Base-by-base conservation (phyloP, 306 rosid genomes). In the Sophora flavescens region DNA sequence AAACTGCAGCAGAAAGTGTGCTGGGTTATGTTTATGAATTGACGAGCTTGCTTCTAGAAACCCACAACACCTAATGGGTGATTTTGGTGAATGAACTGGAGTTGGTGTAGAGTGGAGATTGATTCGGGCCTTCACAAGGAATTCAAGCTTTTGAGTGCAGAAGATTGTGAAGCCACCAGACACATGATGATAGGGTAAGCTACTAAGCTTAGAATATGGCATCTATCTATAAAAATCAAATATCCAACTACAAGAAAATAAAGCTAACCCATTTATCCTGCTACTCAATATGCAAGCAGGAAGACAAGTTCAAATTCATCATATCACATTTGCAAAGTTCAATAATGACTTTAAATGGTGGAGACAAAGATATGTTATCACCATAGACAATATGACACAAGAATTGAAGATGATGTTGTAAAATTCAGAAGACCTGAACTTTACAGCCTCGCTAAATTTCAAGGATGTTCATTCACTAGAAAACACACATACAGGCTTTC, bases 361-460 rank as follows among this genome's bases (percentile, higher is more conserved):
- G 4, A 18, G 69, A 13, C 52, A 39, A n/a, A 32, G 28, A 47
- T 68, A 68, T 32, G 74, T n/a, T 69, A 69, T 32, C 62, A 50
- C 22, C 50, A 33, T 52, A 51, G 3, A 17, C 30, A 10, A 44
- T 33, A 33, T 51, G 50, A 48, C 39, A 30, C 22, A 64, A 63
- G 30, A 5, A 30, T 51, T 48, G 35, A 78, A 78, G 38, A 26
- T 57, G 30, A 28, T 28, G 30, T 28, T 2, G 2, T 28, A 28
- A 28, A 28, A 28, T 28, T 28, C 30, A 22, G 54, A 78, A 61
- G 56, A 38, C 57, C 64, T 26, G 63, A 61, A 61, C 63, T 45
- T 16, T 42, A 68, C 63, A 48, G 5, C 67, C 59, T 30, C 74
- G 12, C 68, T 66, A 42, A 42, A 42, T 42, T 39, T 42, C 14